These are phyloP conservation scores for Lathyrus sativus DNA, from an alignment of 306 rosid species.

Conservation along the genomic window DNA sequence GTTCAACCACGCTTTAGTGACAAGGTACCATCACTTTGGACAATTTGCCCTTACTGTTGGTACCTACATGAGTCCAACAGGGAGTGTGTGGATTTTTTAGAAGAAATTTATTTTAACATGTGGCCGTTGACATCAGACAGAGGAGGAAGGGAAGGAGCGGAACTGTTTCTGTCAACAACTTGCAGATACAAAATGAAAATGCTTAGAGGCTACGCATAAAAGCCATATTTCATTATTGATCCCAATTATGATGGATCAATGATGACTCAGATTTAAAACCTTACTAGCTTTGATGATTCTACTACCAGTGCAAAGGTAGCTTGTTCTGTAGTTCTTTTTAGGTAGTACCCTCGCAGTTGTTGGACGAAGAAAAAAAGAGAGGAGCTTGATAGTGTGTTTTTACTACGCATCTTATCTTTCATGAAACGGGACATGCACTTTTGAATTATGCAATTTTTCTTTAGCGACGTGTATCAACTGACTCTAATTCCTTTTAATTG, in stretches of 20 bases:
- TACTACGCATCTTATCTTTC: background rate
- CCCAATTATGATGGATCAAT: background rate
- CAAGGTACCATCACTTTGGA: no score
- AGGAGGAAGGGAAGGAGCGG: no score
- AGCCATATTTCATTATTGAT: background rate
- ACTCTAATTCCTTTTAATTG: background rate
- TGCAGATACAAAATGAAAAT: no score
- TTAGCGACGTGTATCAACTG: no score
- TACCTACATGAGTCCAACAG: no score
- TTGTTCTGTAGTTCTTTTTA: background rate
- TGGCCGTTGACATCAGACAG: no score
- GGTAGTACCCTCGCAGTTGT: background rate
- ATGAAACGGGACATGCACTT: background rate
- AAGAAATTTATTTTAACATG: no score
- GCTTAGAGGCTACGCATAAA: no score
- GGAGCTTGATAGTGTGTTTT: background rate
- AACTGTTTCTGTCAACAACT: no score
- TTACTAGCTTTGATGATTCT: background rate
- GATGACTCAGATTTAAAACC: background rate
- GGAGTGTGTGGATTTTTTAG: no score
- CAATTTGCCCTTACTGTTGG: no score
- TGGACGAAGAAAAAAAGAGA: background rate
- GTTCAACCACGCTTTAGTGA: no score
- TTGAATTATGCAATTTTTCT: background rate
- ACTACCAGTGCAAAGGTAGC: background rate